A percentile compares a stretch with the other conserved stretches of the same genome.
phyloP scores from a whole-genome alignment of 2,329 filamentous ascomycete species.

The Pezicula radicicola region DNA sequence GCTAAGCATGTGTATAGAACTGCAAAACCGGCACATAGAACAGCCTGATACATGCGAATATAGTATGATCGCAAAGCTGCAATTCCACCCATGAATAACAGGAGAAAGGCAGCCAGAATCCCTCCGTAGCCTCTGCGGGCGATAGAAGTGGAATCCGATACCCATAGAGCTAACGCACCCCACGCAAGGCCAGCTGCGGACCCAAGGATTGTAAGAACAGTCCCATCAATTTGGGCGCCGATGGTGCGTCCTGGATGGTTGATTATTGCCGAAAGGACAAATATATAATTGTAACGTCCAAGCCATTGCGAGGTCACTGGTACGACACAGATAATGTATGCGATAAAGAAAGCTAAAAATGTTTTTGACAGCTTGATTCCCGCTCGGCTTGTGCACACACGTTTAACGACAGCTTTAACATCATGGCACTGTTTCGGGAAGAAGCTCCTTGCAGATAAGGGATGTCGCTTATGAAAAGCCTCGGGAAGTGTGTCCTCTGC shows the following conservation, averaged over 20 bases:
- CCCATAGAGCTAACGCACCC: slow-evolving; percentile 50
- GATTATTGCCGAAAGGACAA: slow-evolving; percentile 53
- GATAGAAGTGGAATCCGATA: slow-evolving; percentile 46
- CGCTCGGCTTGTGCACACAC: slow-evolving; percentile 44
- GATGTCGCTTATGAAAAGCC: slow-evolving; percentile 42
- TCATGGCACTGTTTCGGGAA: slow-evolving; percentile 45
- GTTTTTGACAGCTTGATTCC: slow-evolving; percentile 51
- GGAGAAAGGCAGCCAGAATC: slow-evolving; percentile 52
- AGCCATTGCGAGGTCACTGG: slow-evolving; percentile 46
- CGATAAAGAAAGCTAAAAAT: slow-evolving; percentile 53
- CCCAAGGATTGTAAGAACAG: slow-evolving; percentile 49
- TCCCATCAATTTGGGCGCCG: slow-evolving; percentile 55
- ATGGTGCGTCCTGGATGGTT: slow-evolving; percentile 55
- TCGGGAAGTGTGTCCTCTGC: slow-evolving; percentile 43
- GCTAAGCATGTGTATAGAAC: slow-evolving; percentile 51
- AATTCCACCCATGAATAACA: slow-evolving; percentile 48
- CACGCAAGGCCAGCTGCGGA: slow-evolving; percentile 51
- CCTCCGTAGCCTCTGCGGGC: slow-evolving; percentile 49
- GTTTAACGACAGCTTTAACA: slow-evolving; percentile 35
- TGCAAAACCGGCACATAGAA: slow-evolving; percentile 52
- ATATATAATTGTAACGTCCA: slow-evolving; percentile 52
- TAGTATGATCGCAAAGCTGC: slow-evolving; percentile 54
- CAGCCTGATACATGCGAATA: slow-evolving; percentile 52
- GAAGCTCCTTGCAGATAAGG: slow-evolving; percentile 44
- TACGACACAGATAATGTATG: slow-evolving; percentile 53